Evolutionary conservation across 352 stramenopile genomes (phyloP).

Genomic region (Pythium guiyangense): DNA sequence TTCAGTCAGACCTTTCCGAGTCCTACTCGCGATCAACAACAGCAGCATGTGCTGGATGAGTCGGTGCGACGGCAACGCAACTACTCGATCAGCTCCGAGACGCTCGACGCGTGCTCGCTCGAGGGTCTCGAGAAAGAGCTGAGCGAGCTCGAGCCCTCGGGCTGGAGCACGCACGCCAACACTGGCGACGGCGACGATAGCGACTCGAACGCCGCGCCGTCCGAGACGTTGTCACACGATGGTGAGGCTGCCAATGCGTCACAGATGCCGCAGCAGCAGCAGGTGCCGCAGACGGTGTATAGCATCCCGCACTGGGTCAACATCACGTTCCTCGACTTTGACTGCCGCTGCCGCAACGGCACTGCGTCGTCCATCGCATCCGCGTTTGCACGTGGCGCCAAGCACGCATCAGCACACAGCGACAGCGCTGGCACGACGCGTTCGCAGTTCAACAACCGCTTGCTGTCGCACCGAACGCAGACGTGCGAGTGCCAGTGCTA

Average conservation of each 20-base stretch:
- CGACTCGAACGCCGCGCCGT: not conserved
- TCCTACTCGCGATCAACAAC: not conserved
- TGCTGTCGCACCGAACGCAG: slow-evolving; percentile 24
- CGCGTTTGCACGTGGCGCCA: not conserved
- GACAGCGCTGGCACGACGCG: not conserved
- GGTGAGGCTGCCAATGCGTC: not conserved
- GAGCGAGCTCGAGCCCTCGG: not conserved
- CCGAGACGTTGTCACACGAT: not conserved
- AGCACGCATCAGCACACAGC: not conserved
- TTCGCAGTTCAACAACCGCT: slow-evolving; percentile 13
- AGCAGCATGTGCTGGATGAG: not conserved
- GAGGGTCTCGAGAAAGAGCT: not conserved
- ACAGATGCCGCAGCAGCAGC: not conserved
- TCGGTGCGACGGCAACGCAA: not conserved
- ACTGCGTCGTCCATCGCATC: not conserved
- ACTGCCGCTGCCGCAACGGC: slow-evolving; percentile 38
- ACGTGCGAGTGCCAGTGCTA: slow-evolving; percentile 44
- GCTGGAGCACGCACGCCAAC: not conserved
- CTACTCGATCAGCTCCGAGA: not conserved
- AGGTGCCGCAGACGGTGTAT: slow-evolving; percentile 1
- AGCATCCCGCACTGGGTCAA: slow-evolving; percentile 93
- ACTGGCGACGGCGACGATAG: not conserved
- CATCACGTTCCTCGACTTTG: slow-evolving; percentile 84
- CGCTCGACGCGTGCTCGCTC: not conserved
- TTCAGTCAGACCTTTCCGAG: not conserved